A percentile compares a stretch with the other conserved stretches of the same genome.
Evolutionary conservation across 1,284 basidiomycete species (phyloP).

Genomic region (Xerocomus amazonicus): DNA sequence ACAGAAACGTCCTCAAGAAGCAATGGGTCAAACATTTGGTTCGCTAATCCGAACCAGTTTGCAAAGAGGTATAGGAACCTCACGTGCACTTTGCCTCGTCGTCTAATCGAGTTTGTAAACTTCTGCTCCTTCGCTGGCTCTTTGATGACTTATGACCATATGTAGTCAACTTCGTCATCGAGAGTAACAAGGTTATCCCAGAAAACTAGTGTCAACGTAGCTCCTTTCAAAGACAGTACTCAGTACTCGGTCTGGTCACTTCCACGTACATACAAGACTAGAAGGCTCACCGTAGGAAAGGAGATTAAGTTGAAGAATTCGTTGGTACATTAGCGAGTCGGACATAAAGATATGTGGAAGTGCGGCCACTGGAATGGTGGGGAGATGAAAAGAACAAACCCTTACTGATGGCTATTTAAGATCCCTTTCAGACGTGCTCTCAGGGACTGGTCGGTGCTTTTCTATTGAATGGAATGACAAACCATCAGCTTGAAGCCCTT

Average conservation of each 20-base stretch:
- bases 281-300: conserved; percentile 17
- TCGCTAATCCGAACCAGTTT: conserved; percentile 24
- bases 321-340: background rate
- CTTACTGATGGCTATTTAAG: background rate
- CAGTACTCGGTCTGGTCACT: background rate
- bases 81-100: conserved; percentile 5
- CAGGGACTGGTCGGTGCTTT: background rate
- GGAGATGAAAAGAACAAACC: background rate
- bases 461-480: background rate
- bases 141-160: conserved; percentile 21
- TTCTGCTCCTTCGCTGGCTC: background rate
- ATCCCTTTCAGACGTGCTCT: background rate
- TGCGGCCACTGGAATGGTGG: background rate
- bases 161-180: conserved; percentile 16
- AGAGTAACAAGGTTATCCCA: conserved; percentile 13
- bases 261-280: background rate
- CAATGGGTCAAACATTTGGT: conserved; percentile 13
- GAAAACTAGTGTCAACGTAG: too few species aligned
- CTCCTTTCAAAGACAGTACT: too few species aligned
- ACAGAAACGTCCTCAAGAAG: background rate
- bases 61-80: conserved; percentile 22
- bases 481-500: background rate
- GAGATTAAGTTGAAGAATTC: background rate
- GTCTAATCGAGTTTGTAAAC: conserved; percentile 3
- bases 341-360: background rate